These are phyloP conservation scores for Hyphopichia homilentoma DNA, from an alignment of 805 yeast species.

Conservation along the genomic window DNA sequence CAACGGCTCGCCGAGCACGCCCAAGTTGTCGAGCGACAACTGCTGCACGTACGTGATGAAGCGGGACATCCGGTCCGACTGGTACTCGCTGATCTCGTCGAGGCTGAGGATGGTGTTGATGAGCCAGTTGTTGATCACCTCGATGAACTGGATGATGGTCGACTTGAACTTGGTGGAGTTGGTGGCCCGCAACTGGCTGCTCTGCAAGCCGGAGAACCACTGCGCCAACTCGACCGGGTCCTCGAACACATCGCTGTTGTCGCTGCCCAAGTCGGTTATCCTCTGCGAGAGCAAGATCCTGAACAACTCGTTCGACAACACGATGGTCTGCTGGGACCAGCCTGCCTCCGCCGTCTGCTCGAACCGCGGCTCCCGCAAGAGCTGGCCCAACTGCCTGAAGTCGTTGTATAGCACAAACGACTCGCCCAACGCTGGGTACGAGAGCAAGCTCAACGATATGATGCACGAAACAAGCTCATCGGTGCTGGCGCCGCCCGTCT, in stretches of 20 bases:
- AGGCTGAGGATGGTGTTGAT: constrained; percentile 20
- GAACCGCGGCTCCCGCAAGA: constrained; percentile 11
- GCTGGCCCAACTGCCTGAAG: constrained; percentile 19
- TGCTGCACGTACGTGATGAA: constrained; percentile 14
- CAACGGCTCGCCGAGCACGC: constrained; percentile 17
- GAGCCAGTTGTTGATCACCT: constrained; percentile 26
- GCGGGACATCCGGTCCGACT: constrained; percentile 26
- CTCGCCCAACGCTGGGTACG: constrained; percentile 28
- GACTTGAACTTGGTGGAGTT: constrained; percentile 24
- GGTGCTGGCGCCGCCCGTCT: constrained; percentile 8
- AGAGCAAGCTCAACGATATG: constrained; percentile 25
- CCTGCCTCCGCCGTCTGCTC: constrained; percentile 11
- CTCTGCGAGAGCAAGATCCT: constrained; percentile 9
- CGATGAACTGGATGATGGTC: constrained; percentile 21
- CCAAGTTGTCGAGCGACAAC: constrained; percentile 10
- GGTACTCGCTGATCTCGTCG: constrained; percentile 33
- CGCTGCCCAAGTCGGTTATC: constrained; percentile 12
- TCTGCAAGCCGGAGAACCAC: constrained; percentile 19
- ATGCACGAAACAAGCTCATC: constrained; percentile 22
- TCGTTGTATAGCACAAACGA: constrained; percentile 38
- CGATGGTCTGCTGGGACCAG: constrained; percentile 17
- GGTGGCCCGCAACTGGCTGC: constrained; percentile 19
- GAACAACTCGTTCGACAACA: constrained; percentile 14
- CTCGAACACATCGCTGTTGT: constrained; percentile 7
- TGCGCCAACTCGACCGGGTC: constrained; percentile 13